Evolutionary conservation across 176 grass and related monocot genomes (phyloP).

Genomic region (Oryza meyeriana): DNA sequence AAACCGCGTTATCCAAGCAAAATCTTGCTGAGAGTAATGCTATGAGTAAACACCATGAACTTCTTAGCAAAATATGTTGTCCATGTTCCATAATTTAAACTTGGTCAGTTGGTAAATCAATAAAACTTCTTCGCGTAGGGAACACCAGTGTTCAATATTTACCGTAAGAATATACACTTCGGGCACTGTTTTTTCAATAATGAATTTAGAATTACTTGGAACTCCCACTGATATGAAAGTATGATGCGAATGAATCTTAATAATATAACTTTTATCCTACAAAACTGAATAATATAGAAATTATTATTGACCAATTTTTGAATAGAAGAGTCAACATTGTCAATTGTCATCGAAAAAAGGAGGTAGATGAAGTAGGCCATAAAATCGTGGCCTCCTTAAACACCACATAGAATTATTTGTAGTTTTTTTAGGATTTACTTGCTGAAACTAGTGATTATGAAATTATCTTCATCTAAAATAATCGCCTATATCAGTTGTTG

Average conservation of each 20-base stretch:
- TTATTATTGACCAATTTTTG: background rate
- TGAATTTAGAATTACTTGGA: background rate
- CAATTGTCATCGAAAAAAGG: background rate
- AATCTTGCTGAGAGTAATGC: background rate
- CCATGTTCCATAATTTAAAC: background rate
- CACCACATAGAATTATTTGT: background rate
- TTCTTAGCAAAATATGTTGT: background rate
- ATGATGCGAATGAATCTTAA: background rate
- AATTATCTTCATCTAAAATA: background rate
- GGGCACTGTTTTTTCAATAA: background rate
- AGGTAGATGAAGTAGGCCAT: background rate
- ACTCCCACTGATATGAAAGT: background rate
- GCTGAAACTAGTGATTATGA: background rate
- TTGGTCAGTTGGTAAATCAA: background rate
- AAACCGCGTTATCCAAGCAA: background rate
- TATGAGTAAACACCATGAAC: background rate
- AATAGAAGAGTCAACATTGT: background rate
- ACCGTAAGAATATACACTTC: no score
- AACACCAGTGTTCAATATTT: background rate
- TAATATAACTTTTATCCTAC: background rate
- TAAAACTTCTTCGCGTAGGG: background rate
- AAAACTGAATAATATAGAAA: background rate
- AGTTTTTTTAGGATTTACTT: background rate
- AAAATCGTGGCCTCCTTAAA: background rate
- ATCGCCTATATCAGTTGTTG: background rate